These are phyloP conservation scores for Stevia rebaudiana DNA, from an alignment of 140 eudicot species.

Conservation along the genomic window DNA sequence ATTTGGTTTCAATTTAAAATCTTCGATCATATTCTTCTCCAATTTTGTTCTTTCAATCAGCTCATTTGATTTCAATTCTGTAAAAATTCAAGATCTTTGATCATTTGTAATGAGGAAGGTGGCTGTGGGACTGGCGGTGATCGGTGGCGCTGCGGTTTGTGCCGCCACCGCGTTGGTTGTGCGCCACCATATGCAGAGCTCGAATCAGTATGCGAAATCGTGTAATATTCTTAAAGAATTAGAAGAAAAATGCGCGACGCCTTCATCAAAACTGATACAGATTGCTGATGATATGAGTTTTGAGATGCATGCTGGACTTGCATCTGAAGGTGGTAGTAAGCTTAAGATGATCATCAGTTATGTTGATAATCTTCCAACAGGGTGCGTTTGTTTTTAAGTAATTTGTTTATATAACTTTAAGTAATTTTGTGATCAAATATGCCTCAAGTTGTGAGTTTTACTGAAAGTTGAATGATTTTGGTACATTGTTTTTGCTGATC, in stretches of 20 bases:
- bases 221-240: conserved; percentile 50
- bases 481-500: conserved; percentile 9
- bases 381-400: conserved; percentile 28
- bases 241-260: conserved; percentile 68
- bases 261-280: conserved; percentile 37
- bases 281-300: conserved; percentile 71
- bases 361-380: conserved; percentile 83
- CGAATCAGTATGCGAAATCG: conserved; percentile 35
- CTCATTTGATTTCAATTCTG: background rate
- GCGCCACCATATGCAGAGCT: conserved; percentile 36
- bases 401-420: background rate
- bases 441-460: background rate
- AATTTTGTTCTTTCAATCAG: background rate
- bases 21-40: background rate
- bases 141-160: conserved; percentile 58
- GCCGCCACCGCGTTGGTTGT: conserved; percentile 57
- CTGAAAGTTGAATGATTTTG: background rate
- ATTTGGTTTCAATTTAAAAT: no score
- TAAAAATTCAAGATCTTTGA: background rate
- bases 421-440: conserved; percentile 1
- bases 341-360: conserved; percentile 80
- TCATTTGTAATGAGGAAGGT: conserved; percentile 43
- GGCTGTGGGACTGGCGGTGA: conserved; percentile 49
- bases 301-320: conserved; percentile 87
- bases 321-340: conserved; percentile 70